Evolutionary conservation across 2,329 filamentous ascomycete species (phyloP).

Genomic region (Fusarium nodosum): DNA sequence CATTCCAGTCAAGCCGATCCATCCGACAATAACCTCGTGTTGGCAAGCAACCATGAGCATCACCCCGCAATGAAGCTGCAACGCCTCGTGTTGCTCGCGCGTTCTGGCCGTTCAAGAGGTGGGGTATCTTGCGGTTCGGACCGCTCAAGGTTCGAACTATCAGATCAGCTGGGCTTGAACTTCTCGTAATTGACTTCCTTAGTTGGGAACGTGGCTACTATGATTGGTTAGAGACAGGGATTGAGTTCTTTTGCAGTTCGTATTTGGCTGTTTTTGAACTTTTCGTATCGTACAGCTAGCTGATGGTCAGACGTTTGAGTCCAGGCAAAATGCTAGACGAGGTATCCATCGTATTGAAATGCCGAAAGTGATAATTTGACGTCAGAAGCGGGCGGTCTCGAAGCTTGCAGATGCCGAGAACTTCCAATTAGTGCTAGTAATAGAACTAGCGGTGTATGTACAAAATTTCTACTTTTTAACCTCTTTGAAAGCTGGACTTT

Average conservation of each 20-base stretch:
- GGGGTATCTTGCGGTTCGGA: conserved; percentile 7
- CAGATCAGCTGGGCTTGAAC: conserved; percentile 4
- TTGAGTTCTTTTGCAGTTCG: conserved; percentile 4
- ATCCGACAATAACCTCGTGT: conserved; percentile 5
- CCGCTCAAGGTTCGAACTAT: background rate
- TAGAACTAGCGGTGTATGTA: background rate
- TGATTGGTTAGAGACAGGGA: background rate
- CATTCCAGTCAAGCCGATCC: background rate
- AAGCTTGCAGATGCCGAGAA: background rate
- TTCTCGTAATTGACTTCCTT: conserved; percentile 3
- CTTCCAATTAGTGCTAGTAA: too few species aligned
- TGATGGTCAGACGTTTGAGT: background rate
- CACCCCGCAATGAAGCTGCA: background rate
- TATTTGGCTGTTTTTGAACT: background rate
- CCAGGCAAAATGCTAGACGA: background rate
- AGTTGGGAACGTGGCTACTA: background rate
- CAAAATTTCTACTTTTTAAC: background rate
- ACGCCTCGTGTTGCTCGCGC: background rate
- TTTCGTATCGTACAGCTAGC: background rate
- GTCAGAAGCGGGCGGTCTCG: background rate
- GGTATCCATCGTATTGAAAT: background rate
- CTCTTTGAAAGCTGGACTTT: background rate
- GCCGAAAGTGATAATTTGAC: background rate
- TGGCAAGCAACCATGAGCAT: background rate
- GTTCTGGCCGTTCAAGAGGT: background rate